Conservation (phyloP, 768 basidiomycete species). For the Leccinum disarticulatum region DNA sequence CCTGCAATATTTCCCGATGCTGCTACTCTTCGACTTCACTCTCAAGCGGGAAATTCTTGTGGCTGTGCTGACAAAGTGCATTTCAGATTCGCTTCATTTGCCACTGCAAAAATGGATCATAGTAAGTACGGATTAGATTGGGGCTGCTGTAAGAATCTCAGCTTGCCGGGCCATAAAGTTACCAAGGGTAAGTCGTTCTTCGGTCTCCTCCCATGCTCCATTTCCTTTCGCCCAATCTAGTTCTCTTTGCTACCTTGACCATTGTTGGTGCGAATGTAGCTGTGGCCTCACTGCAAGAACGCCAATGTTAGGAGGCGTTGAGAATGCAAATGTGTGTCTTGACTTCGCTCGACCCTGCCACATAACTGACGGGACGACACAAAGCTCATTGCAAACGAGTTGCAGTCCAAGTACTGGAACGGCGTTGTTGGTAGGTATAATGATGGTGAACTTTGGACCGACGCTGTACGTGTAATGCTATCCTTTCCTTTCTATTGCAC, state of each 20-base stretch:
- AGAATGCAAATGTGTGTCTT: constrained; percentile 13
- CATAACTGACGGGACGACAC: not conserved
- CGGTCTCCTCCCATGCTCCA: constrained; percentile 2
- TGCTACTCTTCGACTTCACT: too few relatives aligned
- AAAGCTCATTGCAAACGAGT: constrained; percentile 26
- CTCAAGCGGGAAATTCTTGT: too few relatives aligned
- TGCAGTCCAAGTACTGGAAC: constrained; percentile 42
- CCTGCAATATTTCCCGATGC: too few relatives aligned
- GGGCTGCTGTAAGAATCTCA: not conserved
- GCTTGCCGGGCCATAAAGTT: too few relatives aligned
- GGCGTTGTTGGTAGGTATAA: constrained; percentile 41
- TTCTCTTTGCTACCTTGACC: not conserved
- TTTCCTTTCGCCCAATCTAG: not conserved
- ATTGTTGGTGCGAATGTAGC: constrained; percentile 1
- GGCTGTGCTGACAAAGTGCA: too few relatives aligned
- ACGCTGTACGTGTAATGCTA: constrained; percentile 40
- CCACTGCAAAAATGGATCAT: too few relatives aligned
- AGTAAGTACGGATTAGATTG: too few relatives aligned
- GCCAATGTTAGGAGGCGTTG: constrained; percentile 11
- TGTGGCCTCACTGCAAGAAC: not conserved
- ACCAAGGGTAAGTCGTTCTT: too few relatives aligned
- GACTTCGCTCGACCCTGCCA: not conserved
- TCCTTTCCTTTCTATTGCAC: not conserved
- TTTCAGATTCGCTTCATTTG: too few relatives aligned
- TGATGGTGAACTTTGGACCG: constrained; percentile 56